A percentile compares a stretch with the other conserved stretches of the same genome.
phyloP scores from a whole-genome alignment of 192 early-diverging fungal genomes.

The Rhizophlyctis rosea region DNA sequence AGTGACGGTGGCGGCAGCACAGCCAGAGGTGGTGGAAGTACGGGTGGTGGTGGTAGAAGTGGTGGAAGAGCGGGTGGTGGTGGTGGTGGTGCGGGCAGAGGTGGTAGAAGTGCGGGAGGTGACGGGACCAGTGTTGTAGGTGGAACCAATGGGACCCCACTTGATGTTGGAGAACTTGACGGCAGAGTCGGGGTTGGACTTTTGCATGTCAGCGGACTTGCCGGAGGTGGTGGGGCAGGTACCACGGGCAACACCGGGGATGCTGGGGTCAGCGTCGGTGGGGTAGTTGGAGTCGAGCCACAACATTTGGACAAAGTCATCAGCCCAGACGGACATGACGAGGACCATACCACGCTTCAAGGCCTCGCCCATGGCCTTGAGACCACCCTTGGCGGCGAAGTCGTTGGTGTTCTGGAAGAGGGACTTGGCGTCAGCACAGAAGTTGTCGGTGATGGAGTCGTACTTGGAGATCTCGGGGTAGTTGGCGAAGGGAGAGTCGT shows the following conservation, averaged over 20 bases:
- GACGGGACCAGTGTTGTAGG: no score
- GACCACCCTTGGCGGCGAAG: constrained; percentile 23
- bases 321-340: constrained; percentile 37
- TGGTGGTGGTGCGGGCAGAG: no score
- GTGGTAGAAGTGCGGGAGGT: no score
- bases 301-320: constrained; percentile 27
- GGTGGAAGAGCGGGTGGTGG: no score
- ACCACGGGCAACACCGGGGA: constrained; percentile 23
- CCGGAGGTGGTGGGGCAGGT: constrained; percentile 22
- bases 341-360: constrained; percentile 31
- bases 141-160: constrained; percentile 30
- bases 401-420: constrained; percentile 30
- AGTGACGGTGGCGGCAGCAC: no score
- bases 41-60: no score
- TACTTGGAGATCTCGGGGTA: no score
- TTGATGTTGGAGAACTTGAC: constrained; percentile 35
- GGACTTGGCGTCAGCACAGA: constrained; percentile 21
- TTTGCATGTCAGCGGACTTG: constrained; percentile 5
- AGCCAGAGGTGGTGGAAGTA: no score
- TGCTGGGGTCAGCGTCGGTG: constrained; percentile 2
- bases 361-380: constrained; percentile 33
- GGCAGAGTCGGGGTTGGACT: constrained; percentile 6
- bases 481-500: constrained; percentile 11
- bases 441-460: constrained; percentile 32
- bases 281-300: constrained; percentile 42